Conservation (phyloP, 2,329 filamentous ascomycete genomes). For the Beauveria rudraprayagi region DNA sequence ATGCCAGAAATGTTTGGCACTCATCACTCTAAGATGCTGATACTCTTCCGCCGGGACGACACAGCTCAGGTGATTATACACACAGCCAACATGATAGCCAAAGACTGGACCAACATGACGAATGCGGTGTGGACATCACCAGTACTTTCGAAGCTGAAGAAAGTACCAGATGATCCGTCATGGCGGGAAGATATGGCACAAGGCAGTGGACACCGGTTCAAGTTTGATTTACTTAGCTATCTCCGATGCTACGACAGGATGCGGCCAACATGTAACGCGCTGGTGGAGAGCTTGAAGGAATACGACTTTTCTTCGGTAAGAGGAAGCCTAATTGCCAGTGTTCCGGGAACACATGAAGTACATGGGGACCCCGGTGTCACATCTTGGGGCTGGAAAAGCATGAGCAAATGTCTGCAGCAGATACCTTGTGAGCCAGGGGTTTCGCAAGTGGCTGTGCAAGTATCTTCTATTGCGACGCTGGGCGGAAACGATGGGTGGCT, state of each 20-base stretch:
- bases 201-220: constrained; percentile 65
- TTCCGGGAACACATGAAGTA: constrained; percentile 58
- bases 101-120: constrained; percentile 83
- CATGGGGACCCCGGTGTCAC: constrained; percentile 40
- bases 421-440: constrained; percentile 38
- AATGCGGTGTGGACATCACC: constrained; percentile 78
- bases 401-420: constrained; percentile 50
- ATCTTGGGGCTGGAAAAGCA: constrained; percentile 68
- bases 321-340: constrained; percentile 69
- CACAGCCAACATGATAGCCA: constrained; percentile 83
- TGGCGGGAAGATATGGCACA: constrained; percentile 19
- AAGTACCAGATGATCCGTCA: constrained; percentile 1
- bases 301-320: constrained; percentile 65
- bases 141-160: constrained; percentile 45
- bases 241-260: constrained; percentile 58
- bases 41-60: constrained; percentile 71
- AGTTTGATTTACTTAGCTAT: constrained; percentile 66
- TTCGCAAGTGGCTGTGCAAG: constrained; percentile 51
- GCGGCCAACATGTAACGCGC: constrained; percentile 41
- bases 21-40: constrained; percentile 79
- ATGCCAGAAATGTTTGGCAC: constrained; percentile 83
- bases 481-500: constrained; percentile 67
- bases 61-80: constrained; percentile 74
- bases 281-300: constrained; percentile 48
- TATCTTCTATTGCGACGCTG: constrained; percentile 78